Conservation (phyloP, 176 grass and related monocot genomes). For the Puya raimondii region DNA sequence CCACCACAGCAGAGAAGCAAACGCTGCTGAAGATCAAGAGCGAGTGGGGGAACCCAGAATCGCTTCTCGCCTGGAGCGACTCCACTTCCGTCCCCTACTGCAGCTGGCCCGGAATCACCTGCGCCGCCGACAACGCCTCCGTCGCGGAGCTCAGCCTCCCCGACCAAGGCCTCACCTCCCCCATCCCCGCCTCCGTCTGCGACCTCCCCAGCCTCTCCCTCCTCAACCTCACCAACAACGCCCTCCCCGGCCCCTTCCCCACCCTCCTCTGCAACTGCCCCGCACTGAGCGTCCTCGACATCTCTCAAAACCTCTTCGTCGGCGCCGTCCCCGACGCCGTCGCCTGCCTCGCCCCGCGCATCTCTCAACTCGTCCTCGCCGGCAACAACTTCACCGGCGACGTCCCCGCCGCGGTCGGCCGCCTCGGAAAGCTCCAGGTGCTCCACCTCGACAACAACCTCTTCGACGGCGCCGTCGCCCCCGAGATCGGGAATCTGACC, state of each 20-base stretch:
- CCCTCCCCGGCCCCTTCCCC: constrained; percentile 41
- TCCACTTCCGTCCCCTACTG: constrained; percentile 23
- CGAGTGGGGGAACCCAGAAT: constrained; percentile 32
- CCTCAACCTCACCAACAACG: constrained; percentile 59
- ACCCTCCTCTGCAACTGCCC: constrained; percentile 38
- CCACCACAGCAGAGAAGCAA: constrained; percentile 14
- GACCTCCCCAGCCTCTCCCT: constrained; percentile 29
- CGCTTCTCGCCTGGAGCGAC: constrained; percentile 38
- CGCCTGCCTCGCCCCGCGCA: constrained; percentile 10
- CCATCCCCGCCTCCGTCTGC: constrained; percentile 40
- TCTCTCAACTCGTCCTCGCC: constrained; percentile 26
- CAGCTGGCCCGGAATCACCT: constrained; percentile 40
- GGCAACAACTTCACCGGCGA: constrained; percentile 16
- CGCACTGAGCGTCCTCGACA: constrained; percentile 32
- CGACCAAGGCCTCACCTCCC: not conserved
- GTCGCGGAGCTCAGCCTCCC: constrained; percentile 24
- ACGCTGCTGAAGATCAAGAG: constrained; percentile 42
- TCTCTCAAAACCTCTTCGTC: constrained; percentile 49
- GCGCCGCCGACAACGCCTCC: constrained; percentile 16
- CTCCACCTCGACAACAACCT: constrained; percentile 46
- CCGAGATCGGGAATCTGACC: constrained; percentile 37
- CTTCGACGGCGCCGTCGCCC: constrained; percentile 31
- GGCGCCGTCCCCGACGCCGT: constrained; percentile 41
- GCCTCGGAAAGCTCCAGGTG: constrained; percentile 26
- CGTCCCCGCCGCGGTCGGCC: constrained; percentile 39